Evolutionary conservation across 176 grass and related monocot species (phyloP), one percentile per base, ranked within the genome.

Genomic region (Alopecurus myosuroides): DNA sequence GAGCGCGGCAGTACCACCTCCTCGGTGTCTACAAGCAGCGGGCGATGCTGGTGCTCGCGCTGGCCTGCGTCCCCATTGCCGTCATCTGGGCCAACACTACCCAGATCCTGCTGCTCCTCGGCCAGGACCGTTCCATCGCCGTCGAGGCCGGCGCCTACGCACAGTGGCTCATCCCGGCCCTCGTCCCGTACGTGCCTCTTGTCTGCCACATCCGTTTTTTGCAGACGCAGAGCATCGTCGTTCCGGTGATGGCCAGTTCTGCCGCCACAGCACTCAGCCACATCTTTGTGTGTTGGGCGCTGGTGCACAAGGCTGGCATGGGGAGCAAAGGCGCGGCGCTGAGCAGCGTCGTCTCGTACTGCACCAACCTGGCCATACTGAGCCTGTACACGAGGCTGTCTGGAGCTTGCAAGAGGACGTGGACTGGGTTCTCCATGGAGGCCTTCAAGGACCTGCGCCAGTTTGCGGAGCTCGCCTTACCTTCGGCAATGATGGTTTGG

Each of bases 101-200:
- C n/a, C 55, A n/a, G 34, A 79, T 94, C 67, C 89, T 91, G 35
- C 34, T 90, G 10, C 0, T 90, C 26, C 44, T 89, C 22, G 93
- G 93, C 60, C 90, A 95, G 86, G 88, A 90, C 15, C 13, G 0
- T 0, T 83, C 41, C 8, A 95, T 95, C 62, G 92, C 94, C 30
- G 66, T 36, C 9, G 82, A 86, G 82, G 90, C 90, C 51, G 90
- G 90, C 30, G 53, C 51, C n/a, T 92, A 89, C 42, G 74, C 87
- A 26, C 31, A 49, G 56, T 92, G 84, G 90, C 67, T 92, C 65
- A 64, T 89, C 31, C 90, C 90, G 46, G 61, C 87, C 40, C 87
- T 92, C 58, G 84, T 92, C 67, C 87, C 90, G 44, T 92, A 89
- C 84, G 87, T 83, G 63, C 67, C 86, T 13, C 86, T 92, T 35